These are phyloP conservation scores for Scalesia atractyloides DNA, from an alignment of 129 eudicot genomes.

Conservation along the genomic window DNA sequence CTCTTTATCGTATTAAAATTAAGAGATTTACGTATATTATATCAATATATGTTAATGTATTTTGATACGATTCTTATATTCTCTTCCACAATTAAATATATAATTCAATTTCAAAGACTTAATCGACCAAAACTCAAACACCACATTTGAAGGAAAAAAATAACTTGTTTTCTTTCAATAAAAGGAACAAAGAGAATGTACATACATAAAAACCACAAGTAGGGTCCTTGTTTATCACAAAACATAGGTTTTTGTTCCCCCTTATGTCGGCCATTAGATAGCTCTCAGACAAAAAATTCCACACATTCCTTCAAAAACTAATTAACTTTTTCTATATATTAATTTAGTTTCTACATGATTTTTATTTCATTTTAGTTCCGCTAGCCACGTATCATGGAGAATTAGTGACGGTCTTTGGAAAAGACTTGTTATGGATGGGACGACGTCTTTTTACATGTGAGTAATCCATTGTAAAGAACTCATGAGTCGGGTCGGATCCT, in stretches of 20 bases:
- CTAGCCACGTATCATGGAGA: conserved; percentile 46
- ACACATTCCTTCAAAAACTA: conserved; percentile 8
- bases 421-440: conserved; percentile 64
- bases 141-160: not conserved
- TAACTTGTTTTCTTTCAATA: not conserved
- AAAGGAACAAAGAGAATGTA: conserved; percentile 24
- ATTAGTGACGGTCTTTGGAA: conserved; percentile 32
- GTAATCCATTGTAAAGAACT: conserved; percentile 65
- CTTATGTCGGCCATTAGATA: conserved; percentile 41
- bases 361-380: not conserved
- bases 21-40: too few species aligned
- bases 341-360: not conserved
- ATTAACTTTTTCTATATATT: not conserved
- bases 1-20: too few species aligned
- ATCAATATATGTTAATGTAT: too few species aligned
- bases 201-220: conserved; percentile 23
- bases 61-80: too few species aligned
- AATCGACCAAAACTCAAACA: conserved; percentile 1
- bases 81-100: too few species aligned
- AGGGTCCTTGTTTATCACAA: conserved; percentile 33
- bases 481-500: conserved; percentile 35
- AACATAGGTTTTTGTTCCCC: conserved; percentile 37
- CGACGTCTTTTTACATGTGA: conserved; percentile 58
- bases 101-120: too few species aligned
- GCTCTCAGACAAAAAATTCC: conserved; percentile 34